Conservation (phyloP, 345 rosid genomes). For the Psidium guajava region DNA sequence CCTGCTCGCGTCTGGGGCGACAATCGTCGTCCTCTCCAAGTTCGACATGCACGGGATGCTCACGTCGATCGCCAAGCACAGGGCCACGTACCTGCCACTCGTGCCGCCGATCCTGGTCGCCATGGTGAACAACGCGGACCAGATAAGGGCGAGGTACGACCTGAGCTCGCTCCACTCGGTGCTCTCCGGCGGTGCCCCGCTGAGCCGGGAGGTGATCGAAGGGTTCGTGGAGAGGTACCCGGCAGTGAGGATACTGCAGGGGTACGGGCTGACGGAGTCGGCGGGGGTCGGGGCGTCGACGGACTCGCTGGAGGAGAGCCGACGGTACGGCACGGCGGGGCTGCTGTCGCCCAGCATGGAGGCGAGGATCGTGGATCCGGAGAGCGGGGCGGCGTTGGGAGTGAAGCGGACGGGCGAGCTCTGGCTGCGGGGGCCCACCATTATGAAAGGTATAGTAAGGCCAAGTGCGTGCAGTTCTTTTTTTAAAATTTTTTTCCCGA, state of each 20-base stretch:
- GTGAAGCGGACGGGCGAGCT: slow-evolving; percentile 64
- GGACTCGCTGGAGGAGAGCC: slow-evolving; percentile 59
- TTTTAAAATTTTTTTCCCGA: background rate
- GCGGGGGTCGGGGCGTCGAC: slow-evolving; percentile 55
- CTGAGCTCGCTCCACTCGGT: slow-evolving; percentile 45
- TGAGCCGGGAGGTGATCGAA: slow-evolving; percentile 64
- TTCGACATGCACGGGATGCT: slow-evolving; percentile 70
- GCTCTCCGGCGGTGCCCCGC: slow-evolving; percentile 70
- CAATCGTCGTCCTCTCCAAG: slow-evolving; percentile 52
- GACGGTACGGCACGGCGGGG: slow-evolving; percentile 68
- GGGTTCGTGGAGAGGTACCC: slow-evolving; percentile 55
- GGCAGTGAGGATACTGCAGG: slow-evolving; percentile 37
- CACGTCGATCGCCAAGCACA: slow-evolving; percentile 38
- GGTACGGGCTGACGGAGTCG: slow-evolving; percentile 77
- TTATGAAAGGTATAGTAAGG: slow-evolving; percentile 50
- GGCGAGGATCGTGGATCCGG: slow-evolving; percentile 69
- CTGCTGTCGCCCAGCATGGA: slow-evolving; percentile 41
- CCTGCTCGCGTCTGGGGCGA: slow-evolving; percentile 53
- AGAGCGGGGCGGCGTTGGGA: slow-evolving; percentile 29
- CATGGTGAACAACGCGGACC: slow-evolving; percentile 41
- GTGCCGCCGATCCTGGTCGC: slow-evolving; percentile 56
- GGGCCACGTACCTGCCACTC: slow-evolving; percentile 48
- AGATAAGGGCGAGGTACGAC: slow-evolving; percentile 38
- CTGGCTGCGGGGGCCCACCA: slow-evolving; percentile 56
- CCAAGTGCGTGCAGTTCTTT: background rate